Base-by-base conservation (phyloP, 2,329 filamentous ascomycete genomes). In the Nigrospora osmanthi region DNA sequence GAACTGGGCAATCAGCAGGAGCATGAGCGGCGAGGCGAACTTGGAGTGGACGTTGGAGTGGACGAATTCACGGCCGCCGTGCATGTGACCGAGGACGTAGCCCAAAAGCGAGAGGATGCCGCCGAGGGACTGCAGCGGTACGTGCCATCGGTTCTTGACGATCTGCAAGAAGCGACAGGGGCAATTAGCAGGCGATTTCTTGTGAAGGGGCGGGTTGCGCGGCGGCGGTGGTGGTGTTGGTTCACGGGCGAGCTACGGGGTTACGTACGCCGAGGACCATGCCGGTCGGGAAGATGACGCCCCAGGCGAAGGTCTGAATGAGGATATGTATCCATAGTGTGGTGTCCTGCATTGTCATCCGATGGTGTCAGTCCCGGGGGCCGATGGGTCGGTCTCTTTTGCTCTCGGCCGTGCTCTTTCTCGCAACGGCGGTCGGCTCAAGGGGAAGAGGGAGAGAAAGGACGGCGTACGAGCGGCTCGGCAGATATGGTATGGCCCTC, bases 311-410 rank as follows among this genome's bases (percentile, higher is more conserved):
- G 63, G 83, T 85, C 75, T 95, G 90, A 38, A 95, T 66, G 48
- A 95, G 75, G 58, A 98, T 97, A 67, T 98, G 93, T 54, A 85
- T 75, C 93, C 93, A 98, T 79, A 98, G 67, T 57, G 82, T 88
- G 36, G 83, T 76, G 64, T 97, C 93, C 78, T 83, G 52, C 23
- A 53, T 38, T 19, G 36, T 34, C 12, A 23, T 28, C 23, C 23
- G 23, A 35, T 48, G n/a, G 17, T 30, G 55, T 75, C 50, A 75
- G 62, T 50, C 42, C 44, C n/a, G n/a, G 50, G 47, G 45, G 35
- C 14, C 38, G 46, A 46, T 50, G 46, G 49, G 47, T 19, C 13
- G 36, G 11, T 31, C 37, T 31, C 14, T n/a, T 40, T 35, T 28
- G 17, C 38, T 41, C 15, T 11, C 10, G 23, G 23, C 23, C 6